Conservation (phyloP, 2,329 filamentous ascomycete species). For the Cucurbitaria berberidis region DNA sequence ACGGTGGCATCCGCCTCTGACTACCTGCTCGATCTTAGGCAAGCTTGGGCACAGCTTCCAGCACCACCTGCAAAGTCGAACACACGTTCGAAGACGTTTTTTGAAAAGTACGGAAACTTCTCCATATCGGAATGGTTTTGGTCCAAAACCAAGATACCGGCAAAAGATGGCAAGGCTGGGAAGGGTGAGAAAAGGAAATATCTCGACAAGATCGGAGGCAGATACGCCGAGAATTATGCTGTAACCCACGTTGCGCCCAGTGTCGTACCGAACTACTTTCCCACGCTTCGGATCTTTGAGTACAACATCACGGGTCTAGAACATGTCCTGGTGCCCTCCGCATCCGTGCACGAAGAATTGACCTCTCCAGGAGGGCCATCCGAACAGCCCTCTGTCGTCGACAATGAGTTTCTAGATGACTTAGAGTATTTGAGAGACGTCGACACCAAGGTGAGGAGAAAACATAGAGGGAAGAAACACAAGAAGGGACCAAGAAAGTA, state of each 20-base stretch:
- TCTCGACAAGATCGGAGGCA: constrained; percentile 74
- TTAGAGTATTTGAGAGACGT: constrained; percentile 48
- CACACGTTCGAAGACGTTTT: constrained; percentile 15
- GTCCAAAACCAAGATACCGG: constrained; percentile 12
- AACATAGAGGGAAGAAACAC: constrained; percentile 59
- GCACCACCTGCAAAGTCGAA: constrained; percentile 38
- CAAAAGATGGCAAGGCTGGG: constrained; percentile 26
- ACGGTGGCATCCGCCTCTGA: constrained; percentile 71
- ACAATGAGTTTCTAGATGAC: constrained; percentile 24
- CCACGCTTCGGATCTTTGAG: constrained; percentile 85
- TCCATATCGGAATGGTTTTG: constrained; percentile 31
- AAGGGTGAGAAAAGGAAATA: constrained; percentile 61
- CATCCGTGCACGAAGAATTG: not conserved
- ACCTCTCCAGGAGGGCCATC: not conserved
- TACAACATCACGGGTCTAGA: constrained; percentile 89
- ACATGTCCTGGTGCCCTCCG: constrained; percentile 36
- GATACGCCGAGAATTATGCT: constrained; percentile 84
- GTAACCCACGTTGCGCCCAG: constrained; percentile 82
- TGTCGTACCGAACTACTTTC: constrained; percentile 91
- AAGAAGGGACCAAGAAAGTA: constrained; percentile 48
- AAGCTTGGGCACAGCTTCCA: constrained; percentile 79
- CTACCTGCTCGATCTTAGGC: constrained; percentile 79
- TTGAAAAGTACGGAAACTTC: constrained; percentile 10
- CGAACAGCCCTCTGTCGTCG: constrained; percentile 12
- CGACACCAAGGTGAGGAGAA: constrained; percentile 54